Percentiles rank a stretch among this genome's conserved stretches.
Conservation (phyloP, 2,329 filamentous ascomycete genomes). For the Epichloe amarillans region DNA sequence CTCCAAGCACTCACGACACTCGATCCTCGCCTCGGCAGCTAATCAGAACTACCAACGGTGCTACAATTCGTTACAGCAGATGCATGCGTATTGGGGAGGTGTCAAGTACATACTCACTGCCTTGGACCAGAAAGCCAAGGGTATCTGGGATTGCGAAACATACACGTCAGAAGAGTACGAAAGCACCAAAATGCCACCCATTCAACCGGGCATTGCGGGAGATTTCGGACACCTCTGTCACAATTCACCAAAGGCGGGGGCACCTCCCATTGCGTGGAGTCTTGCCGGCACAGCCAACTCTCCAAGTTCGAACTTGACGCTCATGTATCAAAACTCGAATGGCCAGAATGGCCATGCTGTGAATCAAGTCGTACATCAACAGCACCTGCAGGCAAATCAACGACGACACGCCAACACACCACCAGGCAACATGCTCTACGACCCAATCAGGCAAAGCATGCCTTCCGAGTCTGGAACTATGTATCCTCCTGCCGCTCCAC, state of each 20-base stretch:
- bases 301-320: constrained; percentile 67
- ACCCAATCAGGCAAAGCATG: constrained; percentile 43
- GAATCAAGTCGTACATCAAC: constrained; percentile 3
- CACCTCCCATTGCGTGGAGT: constrained; percentile 60
- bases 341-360: constrained; percentile 1
- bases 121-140: constrained; percentile 76
- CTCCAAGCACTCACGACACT: constrained; percentile 48
- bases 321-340: constrained; percentile 53
- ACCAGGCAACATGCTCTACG: constrained; percentile 46
- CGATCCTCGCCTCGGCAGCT: constrained; percentile 64
- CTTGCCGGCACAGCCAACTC: constrained; percentile 81
- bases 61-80: constrained; percentile 67
- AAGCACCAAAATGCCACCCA: constrained; percentile 42
- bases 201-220: constrained; percentile 20
- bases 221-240: constrained; percentile 29
- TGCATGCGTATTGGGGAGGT: constrained; percentile 79
- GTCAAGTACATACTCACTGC: constrained; percentile 79
- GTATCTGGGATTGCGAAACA: constrained; percentile 64
- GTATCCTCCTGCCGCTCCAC: constrained; percentile 35
- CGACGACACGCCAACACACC: constrained; percentile 30
- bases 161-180: constrained; percentile 65
- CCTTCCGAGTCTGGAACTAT: constrained; percentile 32
- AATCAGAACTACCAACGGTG: constrained; percentile 81
- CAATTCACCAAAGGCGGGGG: constrained; percentile 31
- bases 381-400: constrained; percentile 2